Base-by-base conservation (phyloP, 2,329 filamentous ascomycete genomes). In the Graphium sp. region DNA sequence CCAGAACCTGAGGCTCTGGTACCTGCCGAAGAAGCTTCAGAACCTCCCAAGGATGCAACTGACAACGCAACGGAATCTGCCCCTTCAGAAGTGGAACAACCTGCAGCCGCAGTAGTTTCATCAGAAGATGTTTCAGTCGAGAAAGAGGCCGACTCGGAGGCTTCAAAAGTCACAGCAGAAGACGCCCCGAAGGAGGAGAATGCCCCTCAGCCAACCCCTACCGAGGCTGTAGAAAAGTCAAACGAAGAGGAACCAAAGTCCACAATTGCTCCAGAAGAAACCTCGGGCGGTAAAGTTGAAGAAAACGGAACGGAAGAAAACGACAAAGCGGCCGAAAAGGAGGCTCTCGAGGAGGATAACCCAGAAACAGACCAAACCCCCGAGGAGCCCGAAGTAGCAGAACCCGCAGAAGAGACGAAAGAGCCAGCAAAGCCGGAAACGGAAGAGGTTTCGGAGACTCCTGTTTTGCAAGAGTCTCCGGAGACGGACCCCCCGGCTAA, bases 11-110 rank as follows among this genome's bases (percentile, higher is more conserved):
- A 34, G 5, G 16, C 23, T 9, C 27, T 18, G 15, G 16, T 24
- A 16, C 19, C 26, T 18, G 30, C 15, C 9, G 28, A 31, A 18
- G 29, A 31, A 13, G 22, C 29, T 15, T 19, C 29, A 26, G 23
- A 27, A 27, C 25, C 16, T 16, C 25, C 25, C 18, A 18, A 16
- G 25, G 7, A 4, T 16, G 20, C 25, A n/a, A n/a, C n/a, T n/a
- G n/a, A n/a, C n/a, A n/a, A n/a, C n/a, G n/a, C n/a, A n/a, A n/a
- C n/a, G n/a, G n/a, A n/a, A n/a, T n/a, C n/a, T n/a, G n/a, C n/a
- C n/a, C n/a, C n/a, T n/a, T n/a, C n/a, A n/a, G n/a, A n/a, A n/a
- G n/a, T n/a, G n/a, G n/a, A n/a, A n/a, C n/a, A n/a, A n/a, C n/a
- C n/a, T n/a, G n/a, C n/a, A n/a, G n/a, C n/a, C n/a, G n/a, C n/a